Evolutionary conservation across 1,284 basidiomycete genomes (phyloP), one percentile per base, ranked within the genome.

Genomic region (Tilletia caries): DNA sequence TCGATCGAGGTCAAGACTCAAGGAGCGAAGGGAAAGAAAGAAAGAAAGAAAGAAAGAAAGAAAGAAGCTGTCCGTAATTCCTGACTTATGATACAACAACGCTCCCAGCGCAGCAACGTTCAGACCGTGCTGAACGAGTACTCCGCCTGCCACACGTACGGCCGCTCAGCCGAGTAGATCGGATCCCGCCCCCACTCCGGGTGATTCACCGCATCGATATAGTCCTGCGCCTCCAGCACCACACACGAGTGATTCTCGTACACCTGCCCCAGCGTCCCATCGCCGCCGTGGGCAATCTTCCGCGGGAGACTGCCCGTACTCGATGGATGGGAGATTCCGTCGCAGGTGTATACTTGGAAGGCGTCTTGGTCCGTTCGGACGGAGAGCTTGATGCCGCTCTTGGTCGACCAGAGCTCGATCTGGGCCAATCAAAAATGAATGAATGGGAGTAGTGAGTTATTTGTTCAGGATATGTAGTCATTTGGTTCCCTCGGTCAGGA

Each of bases 221-320:
- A 76, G 23, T 77, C 79, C 68, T 80, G 75, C 75, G 76, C 71
- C 68, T 80, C 79, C 64, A 80, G 52, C 46, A 78, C 79, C 25
- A 79, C 71, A 64, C 78, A 79, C 25, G 70, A 67, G 66, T 76
- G 66, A 43, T 79, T 79, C 12, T 74, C 78, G 67, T 80, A 80
- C 60, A 78, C 64, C 44, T 76, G 66, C 33, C 71, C 64, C 23
- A 75, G 70, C 33, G 73, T 76, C 0, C 74, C 71, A 43, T 80
- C 76, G n/a, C 79, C 79, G 3, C 79, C 79, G 64, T 80, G 79
- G n/a, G 71, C 69, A 41, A 71, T 65, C 70, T 80, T 80, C 44
- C 79, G 71, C 18, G 79, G 79, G 32, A 80, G 72, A 20, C 67
- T 69, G 20, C 77, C 76, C 15, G n/a, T n/a, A 54, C 79, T 79